Conservation (phyloP, 768 basidiomycete genomes). For the Megacollybia marginata region DNA sequence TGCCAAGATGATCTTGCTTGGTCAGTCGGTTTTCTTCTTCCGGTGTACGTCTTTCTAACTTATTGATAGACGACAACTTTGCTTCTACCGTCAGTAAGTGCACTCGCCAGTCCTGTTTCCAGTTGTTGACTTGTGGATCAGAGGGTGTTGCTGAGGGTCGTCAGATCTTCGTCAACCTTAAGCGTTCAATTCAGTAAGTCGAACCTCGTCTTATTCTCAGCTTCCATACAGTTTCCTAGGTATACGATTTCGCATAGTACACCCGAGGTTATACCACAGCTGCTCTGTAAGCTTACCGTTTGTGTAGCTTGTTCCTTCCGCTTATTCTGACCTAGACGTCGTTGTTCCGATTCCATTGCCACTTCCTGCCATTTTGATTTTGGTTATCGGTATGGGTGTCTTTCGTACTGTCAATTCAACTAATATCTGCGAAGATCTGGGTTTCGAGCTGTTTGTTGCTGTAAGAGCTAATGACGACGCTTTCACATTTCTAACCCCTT, state of each 20-base stretch:
- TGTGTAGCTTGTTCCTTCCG: neutral
- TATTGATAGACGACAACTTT: conserved; percentile 56
- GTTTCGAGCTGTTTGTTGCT: conserved; percentile 61
- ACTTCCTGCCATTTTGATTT: conserved; percentile 59
- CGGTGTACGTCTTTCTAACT: neutral
- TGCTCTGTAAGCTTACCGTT: conserved; percentile 43
- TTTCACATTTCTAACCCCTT: neutral
- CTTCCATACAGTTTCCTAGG: conserved; percentile 17
- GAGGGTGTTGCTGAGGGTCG: conserved; percentile 66
- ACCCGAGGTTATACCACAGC: conserved; percentile 62
- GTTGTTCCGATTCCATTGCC: conserved; percentile 63
- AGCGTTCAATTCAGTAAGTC: conserved; percentile 59
- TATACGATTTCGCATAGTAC: conserved; percentile 64
- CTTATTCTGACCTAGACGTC: conserved; percentile 35
- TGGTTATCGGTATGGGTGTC: conserved; percentile 50
- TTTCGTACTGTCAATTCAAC: neutral
- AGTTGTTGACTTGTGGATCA: conserved; percentile 13
- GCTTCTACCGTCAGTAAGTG: conserved; percentile 63
- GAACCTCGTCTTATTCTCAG: neutral
- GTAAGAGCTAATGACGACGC: conserved; percentile 26
- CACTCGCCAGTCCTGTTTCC: neutral
- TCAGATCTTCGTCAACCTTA: conserved; percentile 63
- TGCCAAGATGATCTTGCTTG: conserved; percentile 67
- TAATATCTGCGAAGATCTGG: conserved; percentile 43
- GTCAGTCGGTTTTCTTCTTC: conserved; percentile 22